Conservation (phyloP, 805 yeast species). For the Cephaloascus fragrans region DNA sequence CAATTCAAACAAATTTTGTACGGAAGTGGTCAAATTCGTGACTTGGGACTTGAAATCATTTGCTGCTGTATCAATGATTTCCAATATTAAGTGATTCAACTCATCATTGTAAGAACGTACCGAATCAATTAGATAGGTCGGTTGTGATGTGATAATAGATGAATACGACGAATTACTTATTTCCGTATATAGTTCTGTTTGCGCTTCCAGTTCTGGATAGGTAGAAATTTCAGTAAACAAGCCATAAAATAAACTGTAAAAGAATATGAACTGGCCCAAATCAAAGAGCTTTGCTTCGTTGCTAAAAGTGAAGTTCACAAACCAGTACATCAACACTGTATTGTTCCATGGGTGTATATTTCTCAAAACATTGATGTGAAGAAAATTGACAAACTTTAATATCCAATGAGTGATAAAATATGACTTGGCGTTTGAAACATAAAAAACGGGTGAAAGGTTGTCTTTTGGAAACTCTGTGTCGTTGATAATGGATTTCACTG, state of each 20-base stretch:
- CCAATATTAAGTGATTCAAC: not conserved
- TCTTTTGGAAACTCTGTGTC: not conserved
- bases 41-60: not conserved
- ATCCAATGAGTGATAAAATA: not conserved
- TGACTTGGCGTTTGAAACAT: not conserved
- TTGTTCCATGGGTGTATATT: not conserved
- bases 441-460: not conserved
- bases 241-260: not conserved
- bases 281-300: not conserved
- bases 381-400: not conserved
- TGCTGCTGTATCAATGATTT: not conserved
- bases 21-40: not conserved
- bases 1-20: not conserved
- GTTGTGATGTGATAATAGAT: not conserved
- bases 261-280: not conserved
- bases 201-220: no score
- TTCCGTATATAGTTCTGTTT: no score
- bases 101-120: not conserved
- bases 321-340: not conserved
- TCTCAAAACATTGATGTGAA: not conserved
- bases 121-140: not conserved
- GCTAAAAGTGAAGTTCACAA: not conserved
- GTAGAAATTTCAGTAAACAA: not conserved
- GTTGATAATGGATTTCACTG: not conserved
- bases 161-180: not conserved